phyloP scores from a whole-genome alignment of 768 basidiomycete genomes.

The Tylopilus rubrobrunneus region DNA sequence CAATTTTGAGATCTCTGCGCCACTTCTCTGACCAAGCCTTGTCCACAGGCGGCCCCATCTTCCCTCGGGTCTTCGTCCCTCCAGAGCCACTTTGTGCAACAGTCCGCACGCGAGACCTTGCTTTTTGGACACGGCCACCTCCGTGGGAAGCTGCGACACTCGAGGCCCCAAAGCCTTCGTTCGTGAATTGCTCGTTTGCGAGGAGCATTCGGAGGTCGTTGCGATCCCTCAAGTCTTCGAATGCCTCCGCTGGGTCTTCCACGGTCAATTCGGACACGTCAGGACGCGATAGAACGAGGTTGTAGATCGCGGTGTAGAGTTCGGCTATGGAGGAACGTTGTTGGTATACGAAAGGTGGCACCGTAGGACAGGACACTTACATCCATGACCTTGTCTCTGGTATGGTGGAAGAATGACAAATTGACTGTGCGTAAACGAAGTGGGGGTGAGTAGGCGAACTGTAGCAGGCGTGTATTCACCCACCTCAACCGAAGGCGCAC shows the following conservation, averaged over 20 bases:
- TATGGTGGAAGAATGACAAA: conserved; percentile 91
- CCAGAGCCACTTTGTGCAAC: conserved; percentile 21
- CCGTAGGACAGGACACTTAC: conserved; percentile 41
- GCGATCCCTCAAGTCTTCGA: conserved; percentile 93
- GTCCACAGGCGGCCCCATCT: conserved; percentile 74
- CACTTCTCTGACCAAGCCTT: conserved; percentile 76
- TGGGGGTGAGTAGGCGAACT: not conserved
- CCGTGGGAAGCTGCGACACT: conserved; percentile 38
- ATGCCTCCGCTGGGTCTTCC: conserved; percentile 97
- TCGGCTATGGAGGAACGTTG: conserved; percentile 49
- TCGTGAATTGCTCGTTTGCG: conserved; percentile 57
- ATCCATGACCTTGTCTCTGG: conserved; percentile 87
- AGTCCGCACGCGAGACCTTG: conserved; percentile 37
- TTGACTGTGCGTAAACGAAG: conserved; percentile 53
- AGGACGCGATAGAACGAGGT: conserved; percentile 60
- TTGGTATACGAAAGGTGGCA: not conserved
- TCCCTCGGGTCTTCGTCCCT: conserved; percentile 40
- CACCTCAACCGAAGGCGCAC: conserved; percentile 85
- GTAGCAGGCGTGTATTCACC: conserved; percentile 11
- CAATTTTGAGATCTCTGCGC: conserved; percentile 84
- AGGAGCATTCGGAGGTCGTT: conserved; percentile 84
- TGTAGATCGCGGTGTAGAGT: conserved; percentile 83
- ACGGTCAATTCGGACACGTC: conserved; percentile 89
- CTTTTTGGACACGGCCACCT: conserved; percentile 41
- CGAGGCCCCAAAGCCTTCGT: conserved; percentile 58